These are phyloP conservation scores for Puccinia coronata DNA, from an alignment of 1,284 basidiomycete species.

Conservation along the genomic window DNA sequence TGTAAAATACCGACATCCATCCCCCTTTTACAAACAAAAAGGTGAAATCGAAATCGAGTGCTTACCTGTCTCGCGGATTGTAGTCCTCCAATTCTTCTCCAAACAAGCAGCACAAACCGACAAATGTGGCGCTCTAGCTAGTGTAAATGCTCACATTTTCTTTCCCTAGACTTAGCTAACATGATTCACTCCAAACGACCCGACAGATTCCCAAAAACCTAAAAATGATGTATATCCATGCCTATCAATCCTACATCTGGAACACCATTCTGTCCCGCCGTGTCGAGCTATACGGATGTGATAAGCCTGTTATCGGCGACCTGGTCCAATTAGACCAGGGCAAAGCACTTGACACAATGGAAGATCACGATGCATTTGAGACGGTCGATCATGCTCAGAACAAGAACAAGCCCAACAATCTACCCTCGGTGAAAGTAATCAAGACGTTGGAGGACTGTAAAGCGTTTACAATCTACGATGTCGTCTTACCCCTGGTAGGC, in stretches of 20 bases:
- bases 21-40: not conserved
- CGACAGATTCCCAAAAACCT: slow-evolving; percentile 92
- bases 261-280: slow-evolving; percentile 92
- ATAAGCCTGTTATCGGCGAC: slow-evolving; percentile 79
- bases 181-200: too few species aligned
- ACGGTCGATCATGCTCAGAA: slow-evolving; percentile 50
- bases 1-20: not conserved
- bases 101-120: slow-evolving; percentile 28
- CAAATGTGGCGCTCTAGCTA: slow-evolving; percentile 55
- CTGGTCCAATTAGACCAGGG: slow-evolving; percentile 66
- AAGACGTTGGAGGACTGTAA: slow-evolving; percentile 68
- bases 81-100: slow-evolving; percentile 46
- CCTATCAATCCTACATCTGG: slow-evolving; percentile 99
- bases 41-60: not conserved
- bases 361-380: slow-evolving; percentile 56
- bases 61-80: not conserved
- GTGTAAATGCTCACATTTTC: slow-evolving; percentile 63
- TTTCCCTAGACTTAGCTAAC: not conserved
- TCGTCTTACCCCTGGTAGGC: slow-evolving; percentile 92
- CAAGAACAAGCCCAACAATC: not conserved
- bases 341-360: slow-evolving; percentile 55
- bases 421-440: slow-evolving; percentile 57
- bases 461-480: slow-evolving; percentile 83
- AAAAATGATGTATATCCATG: slow-evolving; percentile 95
- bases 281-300: slow-evolving; percentile 73